Evolutionary conservation across 2,329 filamentous ascomycete genomes (phyloP).

Genomic region (Ceratocystis diversiconidia): DNA sequence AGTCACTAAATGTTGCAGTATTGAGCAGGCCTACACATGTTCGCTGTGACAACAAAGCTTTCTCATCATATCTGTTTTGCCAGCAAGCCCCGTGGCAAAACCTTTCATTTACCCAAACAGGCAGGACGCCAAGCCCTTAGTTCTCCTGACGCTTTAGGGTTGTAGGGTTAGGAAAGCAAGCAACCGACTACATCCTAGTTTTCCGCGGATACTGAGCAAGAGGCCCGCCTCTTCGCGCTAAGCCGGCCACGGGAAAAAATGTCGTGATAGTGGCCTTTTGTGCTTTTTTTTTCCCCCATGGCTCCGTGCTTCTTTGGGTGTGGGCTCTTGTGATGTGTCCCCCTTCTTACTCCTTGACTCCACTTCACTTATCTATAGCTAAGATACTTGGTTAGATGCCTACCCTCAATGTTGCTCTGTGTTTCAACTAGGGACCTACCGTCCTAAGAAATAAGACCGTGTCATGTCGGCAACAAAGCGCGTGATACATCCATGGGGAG

Average conservation of each 20-base stretch:
- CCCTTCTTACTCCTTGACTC: not conserved
- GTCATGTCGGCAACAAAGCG: too few species aligned
- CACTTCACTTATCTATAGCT: not conserved
- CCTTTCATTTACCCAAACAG: not conserved
- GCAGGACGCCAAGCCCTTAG: not conserved
- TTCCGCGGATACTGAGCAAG: not conserved
- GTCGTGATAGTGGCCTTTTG: not conserved
- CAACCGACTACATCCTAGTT: not conserved
- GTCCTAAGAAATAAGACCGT: too few species aligned
- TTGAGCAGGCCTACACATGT: too few species aligned
- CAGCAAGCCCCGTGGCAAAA: not conserved
- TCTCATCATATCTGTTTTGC: not conserved
- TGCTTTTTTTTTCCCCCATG: not conserved
- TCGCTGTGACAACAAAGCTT: too few species aligned
- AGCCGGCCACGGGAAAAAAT: conserved; percentile 1
- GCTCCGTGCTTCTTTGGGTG: not conserved
- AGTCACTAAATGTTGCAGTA: not conserved
- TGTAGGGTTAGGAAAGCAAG: not conserved
- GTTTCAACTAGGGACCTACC: too few species aligned
- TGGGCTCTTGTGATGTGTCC: not conserved
- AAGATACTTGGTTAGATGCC: not conserved
- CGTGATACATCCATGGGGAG: too few species aligned
- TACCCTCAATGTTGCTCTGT: too few species aligned
- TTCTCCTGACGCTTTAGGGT: not conserved
- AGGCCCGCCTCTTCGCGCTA: not conserved